These are phyloP conservation scores for Kazachstania taianensis DNA, from an alignment of 805 yeast species.

Conservation along the genomic window DNA sequence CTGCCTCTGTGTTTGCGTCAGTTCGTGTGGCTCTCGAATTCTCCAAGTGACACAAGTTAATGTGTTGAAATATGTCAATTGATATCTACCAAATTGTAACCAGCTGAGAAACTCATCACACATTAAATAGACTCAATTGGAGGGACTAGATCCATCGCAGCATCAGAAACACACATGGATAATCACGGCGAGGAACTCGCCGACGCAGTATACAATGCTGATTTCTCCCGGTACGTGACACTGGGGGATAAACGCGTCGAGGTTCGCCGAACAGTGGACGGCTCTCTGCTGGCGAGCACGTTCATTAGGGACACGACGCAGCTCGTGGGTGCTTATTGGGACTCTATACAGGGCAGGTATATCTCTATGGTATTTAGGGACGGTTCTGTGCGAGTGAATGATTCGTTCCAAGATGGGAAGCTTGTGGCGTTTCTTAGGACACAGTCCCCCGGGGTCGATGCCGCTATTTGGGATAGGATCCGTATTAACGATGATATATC, in stretches of 20 bases:
- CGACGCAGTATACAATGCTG: too few species aligned
- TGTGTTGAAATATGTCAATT: too few species aligned
- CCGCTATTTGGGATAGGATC: constrained; percentile 16
- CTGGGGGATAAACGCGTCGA: constrained; percentile 10
- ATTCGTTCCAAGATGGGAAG: constrained; percentile 27
- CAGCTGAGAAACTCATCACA: not conserved
- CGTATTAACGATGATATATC: constrained; percentile 9
- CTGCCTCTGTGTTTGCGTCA: too few species aligned
- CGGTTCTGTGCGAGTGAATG: constrained; percentile 43
- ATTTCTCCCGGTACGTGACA: constrained; percentile 10
- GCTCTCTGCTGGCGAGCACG: constrained; percentile 13
- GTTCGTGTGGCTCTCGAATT: too few species aligned
- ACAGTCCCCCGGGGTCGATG: constrained; percentile 5
- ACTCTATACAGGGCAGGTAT: constrained; percentile 23
- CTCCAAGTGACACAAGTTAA: too few species aligned
- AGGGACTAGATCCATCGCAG: too few species aligned
- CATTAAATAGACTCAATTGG: too few species aligned
- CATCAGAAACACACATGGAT: too few species aligned
- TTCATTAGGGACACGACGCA: constrained; percentile 14
- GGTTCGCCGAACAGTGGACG: constrained; percentile 13
- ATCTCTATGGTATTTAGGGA: constrained; percentile 36
- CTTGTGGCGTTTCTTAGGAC: constrained; percentile 15
- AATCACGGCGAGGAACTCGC: too few species aligned
- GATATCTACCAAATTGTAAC: not conserved
- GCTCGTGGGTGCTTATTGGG: constrained; percentile 19